Conservation (phyloP, 495 filamentous ascomycete genomes). For the Paragyromitra xinjiangensis region DNA sequence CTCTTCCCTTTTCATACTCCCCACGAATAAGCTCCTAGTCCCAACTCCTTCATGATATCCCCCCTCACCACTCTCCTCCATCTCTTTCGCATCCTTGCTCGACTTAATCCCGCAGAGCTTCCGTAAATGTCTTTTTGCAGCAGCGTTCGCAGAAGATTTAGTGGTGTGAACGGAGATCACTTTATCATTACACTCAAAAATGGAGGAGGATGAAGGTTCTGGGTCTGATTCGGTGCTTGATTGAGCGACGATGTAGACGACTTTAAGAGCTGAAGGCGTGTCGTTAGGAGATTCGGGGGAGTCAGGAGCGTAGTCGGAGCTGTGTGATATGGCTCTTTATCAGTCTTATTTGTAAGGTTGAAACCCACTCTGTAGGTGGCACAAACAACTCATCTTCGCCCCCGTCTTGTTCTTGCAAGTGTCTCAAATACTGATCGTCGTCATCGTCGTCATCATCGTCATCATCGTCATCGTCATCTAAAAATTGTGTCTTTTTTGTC, state of each 20-base stretch:
- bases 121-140: constrained; percentile 28
- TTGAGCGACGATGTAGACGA: constrained; percentile 38
- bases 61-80: not conserved
- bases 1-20: constrained; percentile 26
- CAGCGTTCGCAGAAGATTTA: constrained; percentile 29
- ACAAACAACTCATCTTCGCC: constrained; percentile 6
- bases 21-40: constrained; percentile 25
- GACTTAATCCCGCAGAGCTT: constrained; percentile 19
- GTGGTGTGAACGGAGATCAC: constrained; percentile 31
- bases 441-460: not conserved
- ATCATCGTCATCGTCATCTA: not conserved
- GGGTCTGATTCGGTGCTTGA: constrained; percentile 16
- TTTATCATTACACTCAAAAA: constrained; percentile 22
- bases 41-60: constrained; percentile 31
- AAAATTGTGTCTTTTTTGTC: not conserved
- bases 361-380: not conserved
- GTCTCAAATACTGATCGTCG: not conserved
- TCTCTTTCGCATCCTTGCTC: constrained; percentile 19
- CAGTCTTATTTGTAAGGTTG: constrained; percentile 3
- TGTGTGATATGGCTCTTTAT: constrained; percentile 1
- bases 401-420: not conserved
- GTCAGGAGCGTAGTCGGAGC: not conserved
- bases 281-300: not conserved
- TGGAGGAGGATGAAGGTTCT: constrained; percentile 8
- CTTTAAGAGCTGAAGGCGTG: not conserved